phyloP scores from a whole-genome alignment of 306 rosid species.

The Pyrus betulifolia region DNA sequence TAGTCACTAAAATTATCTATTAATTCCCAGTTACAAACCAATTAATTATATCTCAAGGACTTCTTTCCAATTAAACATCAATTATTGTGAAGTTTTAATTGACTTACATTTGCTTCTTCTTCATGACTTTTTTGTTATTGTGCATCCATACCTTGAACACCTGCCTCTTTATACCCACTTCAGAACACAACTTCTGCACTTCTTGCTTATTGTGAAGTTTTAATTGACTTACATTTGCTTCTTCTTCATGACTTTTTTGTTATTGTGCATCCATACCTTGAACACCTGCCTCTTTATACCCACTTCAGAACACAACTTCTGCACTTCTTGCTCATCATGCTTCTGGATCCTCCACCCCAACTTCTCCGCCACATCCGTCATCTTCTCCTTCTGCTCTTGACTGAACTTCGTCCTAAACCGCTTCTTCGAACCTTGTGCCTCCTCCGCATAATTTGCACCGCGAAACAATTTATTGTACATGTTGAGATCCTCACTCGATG shows the following conservation, averaged over 20 bases:
- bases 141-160: constrained; percentile 99
- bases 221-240: constrained; percentile 43
- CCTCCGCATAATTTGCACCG: constrained; percentile 16
- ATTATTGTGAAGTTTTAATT: background rate
- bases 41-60: background rate
- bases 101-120: constrained; percentile 63
- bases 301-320: constrained; percentile 64
- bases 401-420: constrained; percentile 76
- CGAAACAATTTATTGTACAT: constrained; percentile 17
- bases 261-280: constrained; percentile 99
- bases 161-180: constrained; percentile 57
- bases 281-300: constrained; percentile 71
- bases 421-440: constrained; percentile 41
- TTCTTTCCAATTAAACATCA: background rate
- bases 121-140: constrained; percentile 77
- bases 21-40: background rate
- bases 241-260: constrained; percentile 77
- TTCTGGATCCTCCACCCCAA: constrained; percentile 89
- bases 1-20: background rate
- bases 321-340: constrained; percentile 79
- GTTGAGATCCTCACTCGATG: constrained; percentile 80
- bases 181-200: constrained; percentile 73
- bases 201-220: constrained; percentile 31
- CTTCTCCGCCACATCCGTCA: constrained; percentile 82
- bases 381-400: constrained; percentile 65